Percentiles rank a stretch among this genome's conserved stretches.
Evolutionary conservation across 2,329 filamentous ascomycete species (phyloP).

Genomic region (Didymosphaeria variabile): DNA sequence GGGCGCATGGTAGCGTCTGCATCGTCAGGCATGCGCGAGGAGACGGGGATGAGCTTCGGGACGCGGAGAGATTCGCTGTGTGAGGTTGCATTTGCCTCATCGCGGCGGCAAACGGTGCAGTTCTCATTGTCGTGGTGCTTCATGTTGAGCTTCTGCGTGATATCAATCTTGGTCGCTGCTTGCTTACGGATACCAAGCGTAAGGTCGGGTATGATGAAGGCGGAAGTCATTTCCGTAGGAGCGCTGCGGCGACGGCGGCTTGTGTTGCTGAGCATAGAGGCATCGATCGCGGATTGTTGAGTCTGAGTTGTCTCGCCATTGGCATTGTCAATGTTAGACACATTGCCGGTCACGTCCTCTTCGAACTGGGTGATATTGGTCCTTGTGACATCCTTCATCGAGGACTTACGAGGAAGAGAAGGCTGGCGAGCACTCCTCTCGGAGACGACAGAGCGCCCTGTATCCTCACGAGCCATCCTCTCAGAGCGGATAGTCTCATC

Average conservation of each 20-base stretch:
- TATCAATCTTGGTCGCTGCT: constrained; percentile 29
- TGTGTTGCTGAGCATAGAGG: constrained; percentile 59
- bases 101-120: constrained; percentile 66
- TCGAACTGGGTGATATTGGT: constrained; percentile 42
- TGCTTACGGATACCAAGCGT: constrained; percentile 56
- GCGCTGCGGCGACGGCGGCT: constrained; percentile 60
- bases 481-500: constrained; percentile 48
- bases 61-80: constrained; percentile 49
- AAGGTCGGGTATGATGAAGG: constrained; percentile 71
- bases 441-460: constrained; percentile 47
- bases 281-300: constrained; percentile 37
- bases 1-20: constrained; percentile 68
- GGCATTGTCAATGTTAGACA: constrained; percentile 35
- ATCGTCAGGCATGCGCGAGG: constrained; percentile 61
- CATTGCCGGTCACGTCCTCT: constrained; percentile 46
- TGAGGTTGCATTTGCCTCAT: constrained; percentile 43
- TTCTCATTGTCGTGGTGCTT: constrained; percentile 62
- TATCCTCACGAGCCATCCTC: constrained; percentile 48
- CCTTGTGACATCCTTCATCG: constrained; percentile 58
- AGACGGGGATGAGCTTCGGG: constrained; percentile 61
- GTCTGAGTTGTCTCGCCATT: constrained; percentile 42
- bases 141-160: constrained; percentile 33
- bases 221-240: constrained; percentile 67
- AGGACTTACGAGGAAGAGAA: constrained; percentile 62
- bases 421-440: constrained; percentile 51